Percentiles rank a stretch among this genome's conserved stretches.
Conservation (phyloP, 768 basidiomycete species). For the Serendipita sp. region DNA sequence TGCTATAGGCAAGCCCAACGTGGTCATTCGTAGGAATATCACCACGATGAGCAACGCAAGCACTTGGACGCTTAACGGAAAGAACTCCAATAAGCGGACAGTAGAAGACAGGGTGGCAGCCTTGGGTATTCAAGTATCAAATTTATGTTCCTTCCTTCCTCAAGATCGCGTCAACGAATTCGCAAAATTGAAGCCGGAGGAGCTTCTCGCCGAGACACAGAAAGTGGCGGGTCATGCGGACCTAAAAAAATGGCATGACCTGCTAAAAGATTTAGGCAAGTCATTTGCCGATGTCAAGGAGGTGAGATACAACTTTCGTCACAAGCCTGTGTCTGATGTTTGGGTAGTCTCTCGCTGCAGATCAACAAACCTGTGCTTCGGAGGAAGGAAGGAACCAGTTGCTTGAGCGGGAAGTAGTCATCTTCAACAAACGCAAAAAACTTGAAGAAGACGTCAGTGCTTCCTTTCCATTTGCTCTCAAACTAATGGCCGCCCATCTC, state of each 20-base stretch:
- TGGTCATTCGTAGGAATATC: slow-evolving; percentile 63
- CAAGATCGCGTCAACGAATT: slow-evolving; percentile 94
- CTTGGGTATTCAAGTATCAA: slow-evolving; percentile 84
- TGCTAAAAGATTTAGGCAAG: slow-evolving; percentile 51
- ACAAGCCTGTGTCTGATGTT: too few relatives aligned
- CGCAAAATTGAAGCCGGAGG: slow-evolving; percentile 72
- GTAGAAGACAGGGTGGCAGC: slow-evolving; percentile 43
- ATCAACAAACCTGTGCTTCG: slow-evolving; percentile 39
- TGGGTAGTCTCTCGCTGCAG: slow-evolving; percentile 26
- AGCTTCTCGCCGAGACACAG: slow-evolving; percentile 78
- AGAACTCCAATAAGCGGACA: slow-evolving; percentile 28
- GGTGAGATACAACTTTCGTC: slow-evolving; percentile 25
- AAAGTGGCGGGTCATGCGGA: slow-evolving; percentile 73
- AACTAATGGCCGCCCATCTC: neutral
- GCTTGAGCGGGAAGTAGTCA: slow-evolving; percentile 66
- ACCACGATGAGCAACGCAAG: slow-evolving; percentile 33
- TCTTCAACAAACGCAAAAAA: slow-evolving; percentile 55
- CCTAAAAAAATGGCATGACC: slow-evolving; percentile 68
- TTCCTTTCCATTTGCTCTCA: neutral
- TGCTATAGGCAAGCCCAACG: slow-evolving; percentile 49
- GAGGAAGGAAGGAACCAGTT: slow-evolving; percentile 57
- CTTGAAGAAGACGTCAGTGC: slow-evolving; percentile 44
- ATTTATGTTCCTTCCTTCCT: slow-evolving; percentile 91
- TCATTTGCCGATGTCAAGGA: slow-evolving; percentile 38
- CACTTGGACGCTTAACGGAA: slow-evolving; percentile 58